These are phyloP conservation scores for Cladosporium sp. DNA, from an alignment of 2,329 filamentous ascomycete species.

Conservation along the genomic window DNA sequence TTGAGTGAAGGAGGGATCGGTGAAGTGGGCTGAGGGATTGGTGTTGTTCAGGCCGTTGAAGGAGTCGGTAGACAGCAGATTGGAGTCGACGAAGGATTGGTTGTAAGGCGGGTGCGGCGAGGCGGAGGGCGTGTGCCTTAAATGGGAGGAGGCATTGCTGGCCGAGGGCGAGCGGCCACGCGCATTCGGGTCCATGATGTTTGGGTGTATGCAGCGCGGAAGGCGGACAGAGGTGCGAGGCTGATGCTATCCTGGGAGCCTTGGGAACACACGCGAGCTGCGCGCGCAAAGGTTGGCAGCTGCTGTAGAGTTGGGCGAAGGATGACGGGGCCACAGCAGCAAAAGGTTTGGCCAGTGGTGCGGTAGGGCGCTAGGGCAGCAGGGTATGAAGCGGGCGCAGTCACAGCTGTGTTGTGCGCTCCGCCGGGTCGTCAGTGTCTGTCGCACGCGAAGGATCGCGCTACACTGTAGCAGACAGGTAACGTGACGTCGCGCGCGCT, in stretches of 20 bases:
- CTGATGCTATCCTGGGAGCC: slow-evolving; percentile 12
- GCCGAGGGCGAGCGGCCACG: slow-evolving; percentile 27
- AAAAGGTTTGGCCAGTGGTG: background rate
- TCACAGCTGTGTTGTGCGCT: background rate
- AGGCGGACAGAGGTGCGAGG: background rate
- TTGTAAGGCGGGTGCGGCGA: slow-evolving; percentile 25
- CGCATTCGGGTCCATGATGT: slow-evolving; percentile 11
- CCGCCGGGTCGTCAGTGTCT: background rate
- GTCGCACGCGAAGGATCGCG: background rate
- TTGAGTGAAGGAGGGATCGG: slow-evolving; percentile 37
- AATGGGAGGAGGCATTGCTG: slow-evolving; percentile 21
- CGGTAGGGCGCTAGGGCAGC: background rate
- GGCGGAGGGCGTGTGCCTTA: slow-evolving; percentile 27
- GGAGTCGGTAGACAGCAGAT: slow-evolving; percentile 15
- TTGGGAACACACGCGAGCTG: slow-evolving; percentile 2
- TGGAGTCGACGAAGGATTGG: slow-evolving; percentile 18
- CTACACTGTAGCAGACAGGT: background rate
- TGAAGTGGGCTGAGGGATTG: slow-evolving; percentile 21
- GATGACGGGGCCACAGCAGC: background rate
- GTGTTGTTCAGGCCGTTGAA: slow-evolving; percentile 25
- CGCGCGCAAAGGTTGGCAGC: slow-evolving; percentile 8
- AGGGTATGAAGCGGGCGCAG: slow-evolving; percentile 1
- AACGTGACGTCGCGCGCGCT: background rate
- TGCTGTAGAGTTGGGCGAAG: background rate
- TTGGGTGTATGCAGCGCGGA: slow-evolving; percentile 1